phyloP scores from a whole-genome alignment of 495 filamentous ascomycete species.

The Penicillium atrosanguineum region DNA sequence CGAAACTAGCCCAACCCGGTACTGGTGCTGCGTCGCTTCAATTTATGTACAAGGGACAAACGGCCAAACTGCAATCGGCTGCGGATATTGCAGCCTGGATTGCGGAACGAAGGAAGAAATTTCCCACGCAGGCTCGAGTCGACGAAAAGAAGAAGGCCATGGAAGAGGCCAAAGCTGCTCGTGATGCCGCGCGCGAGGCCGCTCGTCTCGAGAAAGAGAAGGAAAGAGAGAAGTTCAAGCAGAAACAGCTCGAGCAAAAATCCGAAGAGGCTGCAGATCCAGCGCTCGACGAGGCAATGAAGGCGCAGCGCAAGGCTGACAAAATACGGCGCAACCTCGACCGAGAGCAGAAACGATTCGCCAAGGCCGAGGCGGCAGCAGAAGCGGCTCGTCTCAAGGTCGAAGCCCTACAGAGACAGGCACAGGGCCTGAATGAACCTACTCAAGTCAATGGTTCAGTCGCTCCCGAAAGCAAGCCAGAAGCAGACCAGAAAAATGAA shows the following conservation, averaged over 20 bases:
- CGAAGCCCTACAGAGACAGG: constrained; percentile 32
- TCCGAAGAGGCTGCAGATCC: constrained; percentile 26
- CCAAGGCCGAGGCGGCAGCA: constrained; percentile 48
- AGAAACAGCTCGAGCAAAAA: constrained; percentile 26
- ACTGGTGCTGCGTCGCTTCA: constrained; percentile 34
- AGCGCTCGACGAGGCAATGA: constrained; percentile 32
- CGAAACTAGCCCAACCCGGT: constrained; percentile 37
- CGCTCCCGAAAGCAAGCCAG: not conserved
- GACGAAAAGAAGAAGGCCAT: constrained; percentile 48
- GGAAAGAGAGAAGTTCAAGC: constrained; percentile 29
- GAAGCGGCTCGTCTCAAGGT: constrained; percentile 40
- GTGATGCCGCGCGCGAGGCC: constrained; percentile 31
- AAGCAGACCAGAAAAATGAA: not conserved
- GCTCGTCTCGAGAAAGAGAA: constrained; percentile 31
- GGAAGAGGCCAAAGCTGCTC: constrained; percentile 41
- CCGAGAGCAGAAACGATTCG: constrained; percentile 47
- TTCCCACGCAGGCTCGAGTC: constrained; percentile 66
- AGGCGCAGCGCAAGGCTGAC: constrained; percentile 49
- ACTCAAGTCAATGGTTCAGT: not conserved
- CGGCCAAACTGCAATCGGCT: constrained; percentile 47
- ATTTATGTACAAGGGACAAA: constrained; percentile 43
- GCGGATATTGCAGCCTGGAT: constrained; percentile 79
- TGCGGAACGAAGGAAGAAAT: constrained; percentile 72
- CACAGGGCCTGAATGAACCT: constrained; percentile 8
- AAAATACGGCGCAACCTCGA: constrained; percentile 46